These are phyloP conservation scores for Euphorbia celastroides DNA, from an alignment of 441 rosid genomes.

Conservation along the genomic window DNA sequence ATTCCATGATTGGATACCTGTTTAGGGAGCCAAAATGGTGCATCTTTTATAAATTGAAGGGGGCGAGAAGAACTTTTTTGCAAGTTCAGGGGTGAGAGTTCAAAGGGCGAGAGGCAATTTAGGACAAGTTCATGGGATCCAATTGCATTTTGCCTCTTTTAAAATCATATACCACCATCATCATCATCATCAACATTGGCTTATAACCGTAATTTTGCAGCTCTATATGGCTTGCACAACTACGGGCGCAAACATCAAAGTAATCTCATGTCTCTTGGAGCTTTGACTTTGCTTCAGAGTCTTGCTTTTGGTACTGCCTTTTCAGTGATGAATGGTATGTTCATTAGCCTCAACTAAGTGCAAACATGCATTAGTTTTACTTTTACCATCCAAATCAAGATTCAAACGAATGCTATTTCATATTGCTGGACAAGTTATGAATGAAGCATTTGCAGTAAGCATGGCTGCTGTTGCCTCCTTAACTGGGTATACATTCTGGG, in stretches of 20 bases:
- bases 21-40: no score
- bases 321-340: background rate
- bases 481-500: conserved; percentile 96
- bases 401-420: background rate
- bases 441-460: conserved; percentile 77
- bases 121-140: no score
- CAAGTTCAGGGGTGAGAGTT: no score
- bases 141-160: no score
- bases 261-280: background rate
- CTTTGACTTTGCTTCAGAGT: background rate
- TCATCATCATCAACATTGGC: background rate
- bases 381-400: background rate
- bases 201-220: background rate
- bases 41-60: no score
- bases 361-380: background rate
- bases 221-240: background rate
- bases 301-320: background rate
- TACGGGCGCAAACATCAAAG: background rate
- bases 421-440: conserved; percentile 71
- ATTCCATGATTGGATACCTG: no score
- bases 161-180: background rate
- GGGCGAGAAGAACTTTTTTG: no score
- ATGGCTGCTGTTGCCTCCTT: conserved; percentile 67
- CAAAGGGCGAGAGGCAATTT: no score
- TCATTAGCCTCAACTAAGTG: background rate